Conservation (phyloP, 306 rosid species). For the Quercus rubra region DNA sequence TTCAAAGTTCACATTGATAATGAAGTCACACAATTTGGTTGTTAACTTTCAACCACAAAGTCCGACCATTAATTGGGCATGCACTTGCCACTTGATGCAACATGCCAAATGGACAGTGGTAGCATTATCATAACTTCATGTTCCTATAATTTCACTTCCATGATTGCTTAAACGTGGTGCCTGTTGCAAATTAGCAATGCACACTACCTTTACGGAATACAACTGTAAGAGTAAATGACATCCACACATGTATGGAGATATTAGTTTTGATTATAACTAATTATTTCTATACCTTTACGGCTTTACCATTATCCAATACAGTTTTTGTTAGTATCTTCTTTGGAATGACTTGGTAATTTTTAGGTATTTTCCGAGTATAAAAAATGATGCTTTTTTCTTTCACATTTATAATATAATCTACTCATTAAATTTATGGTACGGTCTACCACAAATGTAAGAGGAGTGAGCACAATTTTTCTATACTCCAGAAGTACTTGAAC, state of each 20-base stretch:
- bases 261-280: too few relatives aligned
- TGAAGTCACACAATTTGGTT: too few relatives aligned
- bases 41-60: neutral
- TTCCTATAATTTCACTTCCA: too few relatives aligned
- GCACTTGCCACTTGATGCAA: neutral
- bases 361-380: fast-evolving
- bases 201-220: neutral
- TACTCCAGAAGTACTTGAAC: fast-evolving
- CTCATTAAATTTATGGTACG: too few relatives aligned
- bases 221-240: too few relatives aligned
- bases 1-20: neutral
- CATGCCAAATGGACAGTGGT: neutral
- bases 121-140: neutral
- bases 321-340: too few relatives aligned
- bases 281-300: too few relatives aligned
- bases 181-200: neutral
- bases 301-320: too few relatives aligned
- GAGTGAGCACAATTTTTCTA: fast-evolving
- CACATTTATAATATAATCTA: too few relatives aligned
- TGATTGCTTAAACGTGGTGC: neutral
- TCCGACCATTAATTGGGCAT: neutral
- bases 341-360: fast-evolving
- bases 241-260: too few relatives aligned
- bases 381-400: fast-evolving
- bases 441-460: fast-evolving